phyloP scores from a whole-genome alignment of 2,329 filamentous ascomycete species.

The Pezicula radicicola region DNA sequence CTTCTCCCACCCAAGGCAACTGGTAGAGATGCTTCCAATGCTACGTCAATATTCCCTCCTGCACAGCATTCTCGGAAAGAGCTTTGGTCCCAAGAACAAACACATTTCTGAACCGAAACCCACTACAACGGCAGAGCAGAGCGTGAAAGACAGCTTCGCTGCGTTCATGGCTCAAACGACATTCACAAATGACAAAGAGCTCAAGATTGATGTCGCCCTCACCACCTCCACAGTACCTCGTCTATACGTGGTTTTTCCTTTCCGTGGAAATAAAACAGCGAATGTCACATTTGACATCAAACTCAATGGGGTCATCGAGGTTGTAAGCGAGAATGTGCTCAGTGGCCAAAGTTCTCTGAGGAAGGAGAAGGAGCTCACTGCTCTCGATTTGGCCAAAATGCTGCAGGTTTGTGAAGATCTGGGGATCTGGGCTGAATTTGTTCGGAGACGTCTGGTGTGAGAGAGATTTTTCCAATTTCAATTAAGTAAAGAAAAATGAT shows the following conservation, averaged over 20 bases:
- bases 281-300: slow-evolving; percentile 28
- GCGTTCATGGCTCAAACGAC: slow-evolving; percentile 22
- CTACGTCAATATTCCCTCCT: slow-evolving; percentile 75
- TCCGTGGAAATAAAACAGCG: slow-evolving; percentile 16
- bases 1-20: slow-evolving; percentile 75
- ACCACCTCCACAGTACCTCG: slow-evolving; percentile 24
- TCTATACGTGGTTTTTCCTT: slow-evolving; percentile 25
- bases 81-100: slow-evolving; percentile 42
- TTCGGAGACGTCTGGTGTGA: slow-evolving; percentile 27
- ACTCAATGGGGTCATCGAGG: slow-evolving; percentile 24
- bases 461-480: too few relatives aligned
- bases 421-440: slow-evolving; percentile 49
- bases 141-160: slow-evolving; percentile 23
- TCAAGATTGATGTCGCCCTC: slow-evolving; percentile 25
- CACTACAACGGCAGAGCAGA: slow-evolving; percentile 9
- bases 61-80: slow-evolving; percentile 59
- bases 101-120: not conserved
- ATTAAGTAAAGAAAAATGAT: too few relatives aligned
- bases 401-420: slow-evolving; percentile 45
- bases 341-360: slow-evolving; percentile 7
- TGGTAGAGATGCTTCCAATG: slow-evolving; percentile 69
- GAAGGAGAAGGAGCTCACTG: slow-evolving; percentile 12
- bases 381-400: slow-evolving; percentile 36
- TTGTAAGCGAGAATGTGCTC: slow-evolving; percentile 26
- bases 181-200: slow-evolving; percentile 3